Percentiles rank a stretch among this genome's conserved stretches.
Evolutionary conservation across 257 asterid genomes (phyloP).

Genomic region (Jasminum sambac): DNA sequence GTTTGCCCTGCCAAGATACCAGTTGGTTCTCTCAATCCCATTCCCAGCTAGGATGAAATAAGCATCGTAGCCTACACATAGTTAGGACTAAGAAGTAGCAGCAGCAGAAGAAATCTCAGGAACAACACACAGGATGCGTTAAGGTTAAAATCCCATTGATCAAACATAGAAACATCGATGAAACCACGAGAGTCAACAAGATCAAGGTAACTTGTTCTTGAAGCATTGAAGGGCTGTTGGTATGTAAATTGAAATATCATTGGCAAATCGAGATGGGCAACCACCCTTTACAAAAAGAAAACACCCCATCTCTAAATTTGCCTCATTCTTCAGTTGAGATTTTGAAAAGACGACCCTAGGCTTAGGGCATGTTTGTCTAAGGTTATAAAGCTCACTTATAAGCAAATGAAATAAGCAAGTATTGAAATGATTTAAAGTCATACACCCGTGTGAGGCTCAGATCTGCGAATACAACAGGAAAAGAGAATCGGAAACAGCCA

Average conservation of each 20-base stretch:
- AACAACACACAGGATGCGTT: too few relatives aligned
- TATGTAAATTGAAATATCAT: slow-evolving; percentile 3
- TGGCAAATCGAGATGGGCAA: slow-evolving; percentile 14
- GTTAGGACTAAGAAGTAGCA: too few relatives aligned
- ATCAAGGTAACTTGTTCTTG: not conserved
- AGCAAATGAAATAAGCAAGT: not conserved
- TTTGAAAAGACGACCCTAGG: too few relatives aligned
- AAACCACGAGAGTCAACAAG: not conserved
- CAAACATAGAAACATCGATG: too few relatives aligned
- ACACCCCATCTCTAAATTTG: not conserved
- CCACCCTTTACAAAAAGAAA: not conserved
- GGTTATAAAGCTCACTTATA: not conserved
- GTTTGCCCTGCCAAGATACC: slow-evolving; percentile 11
- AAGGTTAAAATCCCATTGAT: not conserved
- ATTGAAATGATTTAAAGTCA: not conserved
- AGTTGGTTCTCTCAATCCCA: slow-evolving; percentile 13
- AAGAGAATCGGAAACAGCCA: too few relatives aligned
- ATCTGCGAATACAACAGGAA: too few relatives aligned
- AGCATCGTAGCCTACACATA: slow-evolving; percentile 35
- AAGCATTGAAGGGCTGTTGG: slow-evolving; percentile 3
- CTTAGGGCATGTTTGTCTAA: too few relatives aligned
- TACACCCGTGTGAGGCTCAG: too few relatives aligned
- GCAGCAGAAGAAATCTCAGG: too few relatives aligned
- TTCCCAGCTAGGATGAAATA: slow-evolving; percentile 25
- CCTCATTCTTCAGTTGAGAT: too few relatives aligned